Percentiles rank a stretch among this genome's conserved stretches.
Conservation (phyloP, 1,139 yeast genomes). For the Suhomyces terraborum region DNA sequence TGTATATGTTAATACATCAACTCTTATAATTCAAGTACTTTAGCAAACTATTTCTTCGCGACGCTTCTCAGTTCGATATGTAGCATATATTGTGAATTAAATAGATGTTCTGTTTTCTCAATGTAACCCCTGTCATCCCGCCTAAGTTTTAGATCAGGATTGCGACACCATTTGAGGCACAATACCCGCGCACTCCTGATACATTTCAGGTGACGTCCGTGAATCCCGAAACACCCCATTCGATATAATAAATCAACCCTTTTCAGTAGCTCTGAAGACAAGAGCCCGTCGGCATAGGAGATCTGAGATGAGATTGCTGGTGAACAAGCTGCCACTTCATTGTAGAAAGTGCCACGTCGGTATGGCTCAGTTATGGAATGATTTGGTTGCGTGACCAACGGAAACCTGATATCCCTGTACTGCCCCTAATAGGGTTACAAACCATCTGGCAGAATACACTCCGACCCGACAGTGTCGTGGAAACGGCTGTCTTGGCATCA, state of each 20-base stretch:
- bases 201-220: conserved; percentile 1
- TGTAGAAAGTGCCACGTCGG: conserved; percentile 1
- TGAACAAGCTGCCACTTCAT: background rate
- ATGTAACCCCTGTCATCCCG: conserved; percentile 4
- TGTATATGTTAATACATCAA: background rate
- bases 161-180: conserved; percentile 3
- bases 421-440: conserved; percentile 1
- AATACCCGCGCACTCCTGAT: conserved; percentile 1
- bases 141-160: conserved; percentile 10
- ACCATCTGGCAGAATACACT: conserved; percentile 1
- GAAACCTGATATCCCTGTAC: background rate
- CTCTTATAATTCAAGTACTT: background rate
- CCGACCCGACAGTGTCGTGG: background rate
- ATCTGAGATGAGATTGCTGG: background rate
- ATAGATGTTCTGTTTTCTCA: background rate
- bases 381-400: background rate
- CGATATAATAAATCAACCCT: conserved; percentile 1
- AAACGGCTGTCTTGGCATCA: conserved; percentile 6
- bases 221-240: conserved; percentile 1
- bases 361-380: background rate
- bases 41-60: conserved; percentile 1
- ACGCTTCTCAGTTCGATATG: background rate
- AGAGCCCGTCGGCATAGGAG: background rate
- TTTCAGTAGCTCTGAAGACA: background rate
- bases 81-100: conserved; percentile 3